phyloP scores from a whole-genome alignment of 176 grass and related monocot species.

The Oryza meyeriana region DNA sequence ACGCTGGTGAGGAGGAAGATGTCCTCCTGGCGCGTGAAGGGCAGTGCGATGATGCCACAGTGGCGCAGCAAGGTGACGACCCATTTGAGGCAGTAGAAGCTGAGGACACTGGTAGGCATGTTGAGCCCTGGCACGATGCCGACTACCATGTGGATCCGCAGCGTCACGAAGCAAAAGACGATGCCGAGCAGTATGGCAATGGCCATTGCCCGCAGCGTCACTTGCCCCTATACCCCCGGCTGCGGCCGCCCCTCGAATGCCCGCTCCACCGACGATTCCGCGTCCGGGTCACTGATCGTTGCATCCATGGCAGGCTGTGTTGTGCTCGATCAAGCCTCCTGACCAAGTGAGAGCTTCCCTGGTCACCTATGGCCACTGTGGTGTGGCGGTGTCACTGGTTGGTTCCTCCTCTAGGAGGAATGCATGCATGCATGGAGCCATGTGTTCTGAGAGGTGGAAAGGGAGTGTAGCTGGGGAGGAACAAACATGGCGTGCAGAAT shows the following conservation, averaged over 20 bases:
- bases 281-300: slow-evolving; percentile 26
- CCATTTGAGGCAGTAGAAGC: slow-evolving; percentile 48
- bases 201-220: slow-evolving; percentile 40
- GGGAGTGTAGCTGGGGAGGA: slow-evolving; percentile 8
- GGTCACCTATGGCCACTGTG: not conserved
- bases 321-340: not conserved
- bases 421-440: not conserved
- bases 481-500: slow-evolving; percentile 11
- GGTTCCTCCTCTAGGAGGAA: not conserved
- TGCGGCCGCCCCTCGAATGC: slow-evolving; percentile 40
- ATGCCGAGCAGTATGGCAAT: slow-evolving; percentile 25
- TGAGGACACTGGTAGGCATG: slow-evolving; percentile 42
- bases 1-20: slow-evolving; percentile 23
- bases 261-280: slow-evolving; percentile 33
- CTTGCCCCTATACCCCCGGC: slow-evolving; percentile 34
- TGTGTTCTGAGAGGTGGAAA: slow-evolving; percentile 12
- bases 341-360: not conserved
- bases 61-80: not conserved
- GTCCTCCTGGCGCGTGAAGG: slow-evolving; percentile 71
- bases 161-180: slow-evolving; percentile 40
- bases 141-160: slow-evolving; percentile 50
- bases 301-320: slow-evolving; percentile 26
- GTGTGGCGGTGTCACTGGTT: not conserved
- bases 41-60: slow-evolving; percentile 14
- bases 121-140: slow-evolving; percentile 51